Percentiles rank a stretch among this genome's conserved stretches.
These are phyloP conservation scores for Ogataea degrootiae DNA, from an alignment of 805 yeast genomes.

Conservation along the genomic window DNA sequence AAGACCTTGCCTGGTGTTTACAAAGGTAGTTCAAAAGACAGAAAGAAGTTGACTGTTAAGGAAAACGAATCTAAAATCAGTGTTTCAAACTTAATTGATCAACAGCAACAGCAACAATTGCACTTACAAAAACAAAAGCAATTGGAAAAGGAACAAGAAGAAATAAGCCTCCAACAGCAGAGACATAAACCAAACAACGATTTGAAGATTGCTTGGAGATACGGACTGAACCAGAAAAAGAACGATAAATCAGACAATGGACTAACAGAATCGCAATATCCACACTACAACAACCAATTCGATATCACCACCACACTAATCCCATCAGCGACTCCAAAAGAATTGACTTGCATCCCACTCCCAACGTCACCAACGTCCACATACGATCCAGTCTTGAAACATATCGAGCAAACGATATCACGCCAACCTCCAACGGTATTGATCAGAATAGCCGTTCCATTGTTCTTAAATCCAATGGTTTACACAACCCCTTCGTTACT, in stretches of 20 bases:
- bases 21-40: slow-evolving; percentile 61
- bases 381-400: slow-evolving; percentile 29
- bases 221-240: slow-evolving; percentile 47
- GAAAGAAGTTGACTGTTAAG: slow-evolving; percentile 53
- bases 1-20: slow-evolving; percentile 73
- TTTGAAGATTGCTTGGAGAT: slow-evolving; percentile 92
- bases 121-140: slow-evolving; percentile 8
- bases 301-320: slow-evolving; percentile 69
- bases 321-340: slow-evolving; percentile 63
- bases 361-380: slow-evolving; percentile 9
- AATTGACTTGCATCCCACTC: slow-evolving; percentile 52
- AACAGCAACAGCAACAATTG: slow-evolving; percentile 17
- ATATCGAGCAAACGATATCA: slow-evolving; percentile 38
- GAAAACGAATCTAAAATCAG: slow-evolving; percentile 60
- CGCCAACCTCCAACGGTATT: slow-evolving; percentile 39
- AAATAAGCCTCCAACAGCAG: no score
- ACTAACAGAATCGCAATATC: slow-evolving; percentile 33
- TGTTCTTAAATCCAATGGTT: slow-evolving; percentile 72
- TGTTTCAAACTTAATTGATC: slow-evolving; percentile 58
- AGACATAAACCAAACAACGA: slow-evolving; percentile 31
- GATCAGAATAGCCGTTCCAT: slow-evolving; percentile 68
- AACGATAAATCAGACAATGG: slow-evolving; percentile 18
- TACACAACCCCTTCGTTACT: slow-evolving; percentile 43
- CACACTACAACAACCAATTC: slow-evolving; percentile 59
- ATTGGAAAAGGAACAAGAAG: slow-evolving; percentile 6